These are phyloP conservation scores for Yamagishiella unicocca DNA, from an alignment of 139 green algal species.

Conservation along the genomic window DNA sequence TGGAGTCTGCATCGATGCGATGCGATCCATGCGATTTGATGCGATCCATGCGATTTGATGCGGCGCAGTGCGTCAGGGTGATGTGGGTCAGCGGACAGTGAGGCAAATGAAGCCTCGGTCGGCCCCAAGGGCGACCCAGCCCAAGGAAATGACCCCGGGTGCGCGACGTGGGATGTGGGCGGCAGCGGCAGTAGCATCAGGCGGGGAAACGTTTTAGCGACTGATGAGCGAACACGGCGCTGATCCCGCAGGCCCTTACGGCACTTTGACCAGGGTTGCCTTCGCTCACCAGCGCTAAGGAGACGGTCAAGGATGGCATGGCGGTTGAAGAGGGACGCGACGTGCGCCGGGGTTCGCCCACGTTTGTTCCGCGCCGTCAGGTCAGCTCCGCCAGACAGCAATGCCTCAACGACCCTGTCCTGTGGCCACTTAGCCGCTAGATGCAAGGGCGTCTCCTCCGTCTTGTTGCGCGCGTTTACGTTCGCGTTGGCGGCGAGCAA, in stretches of 20 bases:
- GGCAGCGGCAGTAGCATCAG: background rate
- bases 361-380: conserved; percentile 48
- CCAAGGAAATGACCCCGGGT: background rate
- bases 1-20: no score
- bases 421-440: conserved; percentile 60
- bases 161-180: background rate
- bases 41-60: no score
- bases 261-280: background rate
- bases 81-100: no score
- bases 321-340: conserved; percentile 47
- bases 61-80: no score
- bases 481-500: conserved; percentile 30
- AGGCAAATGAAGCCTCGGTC: no score
- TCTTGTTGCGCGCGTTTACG: conserved; percentile 46
- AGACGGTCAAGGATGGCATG: conserved; percentile 52
- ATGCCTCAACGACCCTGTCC: conserved; percentile 50
- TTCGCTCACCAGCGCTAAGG: conserved; percentile 46
- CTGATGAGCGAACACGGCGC: no score
- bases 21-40: no score
- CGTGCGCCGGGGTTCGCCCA: conserved; percentile 50
- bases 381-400: conserved; percentile 46
- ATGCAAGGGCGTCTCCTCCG: conserved; percentile 49
- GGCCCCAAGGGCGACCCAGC: no score
- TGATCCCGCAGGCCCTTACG: no score
- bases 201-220: no score